Evolutionary conservation across 164 flowering plant species (phyloP).

Genomic region (Cinnamomum chago): DNA sequence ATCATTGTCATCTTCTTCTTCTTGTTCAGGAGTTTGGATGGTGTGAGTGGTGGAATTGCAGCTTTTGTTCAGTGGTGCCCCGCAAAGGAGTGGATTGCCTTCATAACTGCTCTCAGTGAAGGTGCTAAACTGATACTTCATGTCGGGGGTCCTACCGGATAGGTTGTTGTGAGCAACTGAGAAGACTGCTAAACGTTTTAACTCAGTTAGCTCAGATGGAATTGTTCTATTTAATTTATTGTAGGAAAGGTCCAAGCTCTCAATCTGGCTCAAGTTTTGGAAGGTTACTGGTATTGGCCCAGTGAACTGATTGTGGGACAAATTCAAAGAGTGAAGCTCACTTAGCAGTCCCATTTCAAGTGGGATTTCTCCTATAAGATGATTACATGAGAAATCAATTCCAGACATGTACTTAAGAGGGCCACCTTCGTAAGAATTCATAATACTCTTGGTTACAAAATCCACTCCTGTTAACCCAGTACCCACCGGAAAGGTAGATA

Average conservation of each 20-base stretch:
- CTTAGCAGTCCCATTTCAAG: constrained; percentile 17
- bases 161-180: constrained; percentile 24
- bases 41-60: neutral
- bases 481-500: no score
- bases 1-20: neutral
- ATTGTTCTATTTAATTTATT: constrained; percentile 21
- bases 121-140: constrained; percentile 16
- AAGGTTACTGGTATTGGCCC: constrained; percentile 15
- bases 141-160: constrained; percentile 14
- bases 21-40: no score
- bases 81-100: constrained; percentile 24
- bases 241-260: constrained; percentile 29
- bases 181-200: constrained; percentile 11
- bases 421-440: constrained; percentile 8
- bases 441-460: constrained; percentile 13
- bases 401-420: constrained; percentile 16
- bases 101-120: constrained; percentile 17
- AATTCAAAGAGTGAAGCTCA: constrained; percentile 10
- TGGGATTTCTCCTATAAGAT: constrained; percentile 20
- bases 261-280: constrained; percentile 8
- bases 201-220: constrained; percentile 13
- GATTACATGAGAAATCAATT: constrained; percentile 23
- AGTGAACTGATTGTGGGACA: constrained; percentile 13
- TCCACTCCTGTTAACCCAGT: constrained; percentile 1
- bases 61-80: constrained; percentile 7